Evolutionary conservation across 768 basidiomycete species (phyloP), one percentile per base, ranked within the genome.

Genomic region (Tricholoma hemisulphureum): DNA sequence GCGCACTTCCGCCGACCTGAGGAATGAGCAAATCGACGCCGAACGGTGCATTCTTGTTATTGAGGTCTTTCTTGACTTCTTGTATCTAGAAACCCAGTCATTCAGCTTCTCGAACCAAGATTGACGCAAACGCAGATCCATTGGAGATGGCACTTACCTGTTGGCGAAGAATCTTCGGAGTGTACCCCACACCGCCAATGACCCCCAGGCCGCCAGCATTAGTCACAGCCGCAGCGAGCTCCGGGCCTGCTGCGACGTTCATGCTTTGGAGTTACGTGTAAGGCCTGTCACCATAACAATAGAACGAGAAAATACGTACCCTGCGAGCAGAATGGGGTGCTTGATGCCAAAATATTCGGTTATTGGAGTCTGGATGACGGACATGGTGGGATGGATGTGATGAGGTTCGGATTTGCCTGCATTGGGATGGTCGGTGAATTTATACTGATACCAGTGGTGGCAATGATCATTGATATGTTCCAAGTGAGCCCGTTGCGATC

Each of bases 131-230:
- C 21, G 21, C 51, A 21, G 43, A 58, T 41, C 20, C 8, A 10
- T 21, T 7, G 18, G 4, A 16, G 6, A 6, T 14, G 16, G 45
- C 29, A 56, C 78, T 57, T 60, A 91, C 91, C 80, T 93, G 93
- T 64, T 83, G 77, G 43, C 88, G 83, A 21, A 94, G 80, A 51
- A 91, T 79, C 71, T 89, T 90, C 20, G 90, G 90, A 2, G 93
- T 92, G 69, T 89, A 94, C 0, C 91, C 91, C 29, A 89, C 79
- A 54, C 95, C 95, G 34, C 95, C 95, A 59, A 98, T 93, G 52
- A 96, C 93, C 61, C 95, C 95, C 41, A 97, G 64, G 52, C 95
- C 95, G 49, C 95, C 94, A 24, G 93, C 95, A 66, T 96, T 97
- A 43, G 92, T 93, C 57, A 96, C 94, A 35, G 92, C 94, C 37